Percentiles rank a stretch among this genome's conserved stretches.
Evolutionary conservation across 139 green algal species (phyloP).

Genomic region (Pedinophyceae sp.): DNA sequence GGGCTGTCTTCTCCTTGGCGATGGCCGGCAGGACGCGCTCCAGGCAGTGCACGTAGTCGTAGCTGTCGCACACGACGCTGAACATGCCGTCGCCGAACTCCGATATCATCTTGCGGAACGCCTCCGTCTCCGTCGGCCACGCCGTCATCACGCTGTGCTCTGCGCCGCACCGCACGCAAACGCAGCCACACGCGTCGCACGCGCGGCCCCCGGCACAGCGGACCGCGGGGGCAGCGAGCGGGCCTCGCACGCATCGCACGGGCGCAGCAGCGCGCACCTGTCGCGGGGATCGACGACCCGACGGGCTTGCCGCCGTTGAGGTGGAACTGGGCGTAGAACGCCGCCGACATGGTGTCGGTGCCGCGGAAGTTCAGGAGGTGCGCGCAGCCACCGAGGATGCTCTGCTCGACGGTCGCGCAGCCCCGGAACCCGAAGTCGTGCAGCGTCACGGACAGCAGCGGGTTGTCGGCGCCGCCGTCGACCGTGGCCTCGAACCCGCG

Average conservation of each 20-base stretch:
- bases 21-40: conserved; percentile 54
- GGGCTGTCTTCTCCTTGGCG: conserved; percentile 30
- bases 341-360: conserved; percentile 70
- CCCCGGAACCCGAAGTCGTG: conserved; percentile 63
- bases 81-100: conserved; percentile 62
- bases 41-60: conserved; percentile 71
- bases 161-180: too few species aligned
- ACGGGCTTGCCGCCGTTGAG: conserved; percentile 58
- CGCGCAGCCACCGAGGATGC: conserved; percentile 63
- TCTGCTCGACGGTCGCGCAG: conserved; percentile 69
- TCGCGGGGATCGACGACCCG: conserved; percentile 59
- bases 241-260: too few species aligned
- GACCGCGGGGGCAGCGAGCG: too few species aligned
- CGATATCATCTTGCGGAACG: conserved; percentile 76
- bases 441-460: conserved; percentile 42
- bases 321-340: conserved; percentile 62
- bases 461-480: conserved; percentile 23
- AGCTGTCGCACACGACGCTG: conserved; percentile 76
- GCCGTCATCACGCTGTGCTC: conserved; percentile 86
- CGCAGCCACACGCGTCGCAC: too few species aligned
- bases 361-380: conserved; percentile 78
- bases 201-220: too few species aligned
- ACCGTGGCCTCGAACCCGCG: conserved; percentile 54
- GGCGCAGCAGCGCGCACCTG: conserved; percentile 12
- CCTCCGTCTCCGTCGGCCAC: conserved; percentile 56